These are phyloP conservation scores for Rhinocladiella mackenziei DNA, from an alignment of 2,329 filamentous ascomycete species.

Conservation along the genomic window DNA sequence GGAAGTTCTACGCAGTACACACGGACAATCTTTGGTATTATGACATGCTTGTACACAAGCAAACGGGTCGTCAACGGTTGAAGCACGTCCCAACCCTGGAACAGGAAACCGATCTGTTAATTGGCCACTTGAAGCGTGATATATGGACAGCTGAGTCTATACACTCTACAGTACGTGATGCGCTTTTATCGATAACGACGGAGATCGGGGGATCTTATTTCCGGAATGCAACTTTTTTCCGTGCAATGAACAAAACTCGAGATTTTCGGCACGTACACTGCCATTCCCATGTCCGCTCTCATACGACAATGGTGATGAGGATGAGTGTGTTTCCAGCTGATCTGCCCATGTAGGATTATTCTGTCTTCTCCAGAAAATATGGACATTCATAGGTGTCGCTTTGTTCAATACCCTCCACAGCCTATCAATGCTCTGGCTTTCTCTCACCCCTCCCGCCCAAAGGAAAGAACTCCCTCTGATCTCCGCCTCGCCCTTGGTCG, in stretches of 20 bases:
- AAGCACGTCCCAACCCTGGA: no score
- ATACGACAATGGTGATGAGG: no score
- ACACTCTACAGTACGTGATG: not conserved
- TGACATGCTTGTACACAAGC: no score
- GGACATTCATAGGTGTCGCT: constrained; percentile 96
- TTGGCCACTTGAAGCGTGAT: no score
- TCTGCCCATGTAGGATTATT: not conserved
- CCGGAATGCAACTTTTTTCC: not conserved
- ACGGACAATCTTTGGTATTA: no score
- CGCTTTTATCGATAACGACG: not conserved
- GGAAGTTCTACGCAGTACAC: no score
- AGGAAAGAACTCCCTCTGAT: constrained; percentile 51
- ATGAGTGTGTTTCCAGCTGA: no score
- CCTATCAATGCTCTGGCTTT: constrained; percentile 94
- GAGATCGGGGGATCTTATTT: not conserved
- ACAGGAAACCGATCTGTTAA: no score
- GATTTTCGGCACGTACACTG: no score
- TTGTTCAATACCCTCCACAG: constrained; percentile 85
- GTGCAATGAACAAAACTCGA: not conserved
- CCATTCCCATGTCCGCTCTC: no score
- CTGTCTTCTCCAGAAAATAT: constrained; percentile 46
- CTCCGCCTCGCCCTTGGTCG: constrained; percentile 83
- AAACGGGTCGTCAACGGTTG: no score
- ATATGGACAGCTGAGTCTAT: no score
- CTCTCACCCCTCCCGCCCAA: constrained; percentile 63